Evolutionary conservation across 352 stramenopile genomes (phyloP).

Genomic region (Phytopythium sindhum): DNA sequence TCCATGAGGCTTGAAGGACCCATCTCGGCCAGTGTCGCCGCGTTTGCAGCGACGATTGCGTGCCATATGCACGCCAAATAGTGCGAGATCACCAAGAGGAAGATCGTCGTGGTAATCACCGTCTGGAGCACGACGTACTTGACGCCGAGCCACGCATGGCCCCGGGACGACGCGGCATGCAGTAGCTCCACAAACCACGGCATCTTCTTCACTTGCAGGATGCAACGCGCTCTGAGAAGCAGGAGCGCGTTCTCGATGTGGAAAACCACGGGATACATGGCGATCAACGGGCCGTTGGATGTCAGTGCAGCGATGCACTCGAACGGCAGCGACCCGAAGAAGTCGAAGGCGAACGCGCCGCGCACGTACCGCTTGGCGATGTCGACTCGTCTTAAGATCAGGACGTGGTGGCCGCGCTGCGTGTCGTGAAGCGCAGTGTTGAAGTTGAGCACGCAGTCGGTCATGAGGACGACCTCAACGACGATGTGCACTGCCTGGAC

Average conservation of each 20-base stretch:
- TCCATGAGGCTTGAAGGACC: not conserved
- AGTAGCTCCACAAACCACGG: not conserved
- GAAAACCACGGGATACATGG: not conserved
- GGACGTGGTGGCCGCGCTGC: not conserved
- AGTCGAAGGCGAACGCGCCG: not conserved
- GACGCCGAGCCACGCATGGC: not conserved
- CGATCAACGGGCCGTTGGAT: not conserved
- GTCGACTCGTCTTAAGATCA: not conserved
- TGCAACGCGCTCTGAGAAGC: not conserved
- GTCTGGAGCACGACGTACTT: slow-evolving; percentile 1
- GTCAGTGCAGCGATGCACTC: not conserved
- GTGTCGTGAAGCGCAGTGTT: slow-evolving; percentile 2
- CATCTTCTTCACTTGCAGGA: not conserved
- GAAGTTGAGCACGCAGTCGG: not conserved
- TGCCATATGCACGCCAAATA: slow-evolving; percentile 7
- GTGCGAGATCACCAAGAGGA: not conserved
- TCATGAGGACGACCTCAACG: not conserved
- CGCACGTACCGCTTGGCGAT: slow-evolving; percentile 1
- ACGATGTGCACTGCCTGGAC: not conserved
- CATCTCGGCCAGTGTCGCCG: fast-evolving
- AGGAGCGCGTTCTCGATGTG: not conserved
- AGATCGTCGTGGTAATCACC: not conserved
- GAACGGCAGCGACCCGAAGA: not conserved
- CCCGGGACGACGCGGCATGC: not conserved
- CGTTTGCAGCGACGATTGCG: not conserved